A percentile compares a stretch with the other conserved stretches of the same genome.
phyloP scores from a whole-genome alignment of 495 filamentous ascomycete genomes.

The Umbilicaria muhlenbergii region DNA sequence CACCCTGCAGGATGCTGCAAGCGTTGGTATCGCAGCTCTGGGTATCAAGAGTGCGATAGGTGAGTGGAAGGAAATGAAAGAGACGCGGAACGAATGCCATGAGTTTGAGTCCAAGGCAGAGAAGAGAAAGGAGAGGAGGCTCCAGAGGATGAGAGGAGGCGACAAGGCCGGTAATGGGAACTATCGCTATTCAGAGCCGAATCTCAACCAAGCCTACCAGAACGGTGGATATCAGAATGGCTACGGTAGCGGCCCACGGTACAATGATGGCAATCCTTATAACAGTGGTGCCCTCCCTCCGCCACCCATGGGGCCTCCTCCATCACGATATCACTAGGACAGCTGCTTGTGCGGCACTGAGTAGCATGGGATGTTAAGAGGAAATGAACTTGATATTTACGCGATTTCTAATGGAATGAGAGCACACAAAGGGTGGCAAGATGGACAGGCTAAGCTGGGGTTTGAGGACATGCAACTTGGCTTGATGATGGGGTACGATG shows the following conservation, averaged over 20 bases:
- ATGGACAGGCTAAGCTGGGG: too few relatives aligned
- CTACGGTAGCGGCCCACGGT: conserved; percentile 8
- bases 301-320: conserved; percentile 7
- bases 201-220: conserved; percentile 1
- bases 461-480: too few relatives aligned
- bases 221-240: conserved; percentile 15
- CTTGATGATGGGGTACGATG: too few relatives aligned
- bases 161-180: neutral
- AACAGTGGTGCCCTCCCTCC: conserved; percentile 2
- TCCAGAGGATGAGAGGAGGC: conserved; percentile 1
- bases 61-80: conserved; percentile 55
- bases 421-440: too few relatives aligned
- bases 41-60: conserved; percentile 71
- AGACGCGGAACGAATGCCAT: conserved; percentile 37
- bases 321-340: neutral
- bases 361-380: too few relatives aligned
- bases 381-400: too few relatives aligned
- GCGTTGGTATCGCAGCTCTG: conserved; percentile 68
- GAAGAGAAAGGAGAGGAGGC: conserved; percentile 20
- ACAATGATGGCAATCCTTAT: conserved; percentile 14
- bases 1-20: conserved; percentile 56
- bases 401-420: too few relatives aligned
- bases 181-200: neutral
- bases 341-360: too few relatives aligned
- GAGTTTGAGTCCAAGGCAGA: conserved; percentile 35